Evolutionary conservation across 2,329 filamentous ascomycete species (phyloP).

Genomic region (Penicillium sp.): DNA sequence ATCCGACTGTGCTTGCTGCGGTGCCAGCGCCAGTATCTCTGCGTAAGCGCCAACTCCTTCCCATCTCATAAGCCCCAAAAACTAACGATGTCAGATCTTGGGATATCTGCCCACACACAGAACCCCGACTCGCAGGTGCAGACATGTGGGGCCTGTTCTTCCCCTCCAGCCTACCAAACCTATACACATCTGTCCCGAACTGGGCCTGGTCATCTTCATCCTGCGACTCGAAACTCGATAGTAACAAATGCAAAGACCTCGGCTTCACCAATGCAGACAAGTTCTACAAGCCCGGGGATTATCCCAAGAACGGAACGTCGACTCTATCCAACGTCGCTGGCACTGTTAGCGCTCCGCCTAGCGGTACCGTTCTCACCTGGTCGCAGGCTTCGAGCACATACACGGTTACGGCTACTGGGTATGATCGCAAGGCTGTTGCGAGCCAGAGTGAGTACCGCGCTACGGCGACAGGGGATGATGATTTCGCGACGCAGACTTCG

Average conservation of each 20-base stretch:
- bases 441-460: constrained; percentile 16
- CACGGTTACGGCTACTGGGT: constrained; percentile 38
- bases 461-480: constrained; percentile 15
- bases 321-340: constrained; percentile 32
- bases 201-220: constrained; percentile 21
- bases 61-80: background rate
- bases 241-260: constrained; percentile 21
- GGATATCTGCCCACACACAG: constrained; percentile 36
- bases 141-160: constrained; percentile 24
- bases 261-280: constrained; percentile 23
- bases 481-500: constrained; percentile 11
- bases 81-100: constrained; percentile 22
- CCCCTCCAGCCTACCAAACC: constrained; percentile 19
- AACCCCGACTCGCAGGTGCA: constrained; percentile 20
- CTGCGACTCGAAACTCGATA: constrained; percentile 18
- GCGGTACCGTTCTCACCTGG: constrained; percentile 38
- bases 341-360: constrained; percentile 36
- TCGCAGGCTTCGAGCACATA: constrained; percentile 35
- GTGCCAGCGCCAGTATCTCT: constrained; percentile 38
- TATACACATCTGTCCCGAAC: constrained; percentile 18
- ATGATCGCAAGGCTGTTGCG: constrained; percentile 22
- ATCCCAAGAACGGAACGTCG: constrained; percentile 30
- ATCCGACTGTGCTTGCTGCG: constrained; percentile 38
- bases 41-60: constrained; percentile 25
- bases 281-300: constrained; percentile 24